Evolutionary conservation across 345 rosid species (phyloP).

Genomic region (Citropsis articulata): DNA sequence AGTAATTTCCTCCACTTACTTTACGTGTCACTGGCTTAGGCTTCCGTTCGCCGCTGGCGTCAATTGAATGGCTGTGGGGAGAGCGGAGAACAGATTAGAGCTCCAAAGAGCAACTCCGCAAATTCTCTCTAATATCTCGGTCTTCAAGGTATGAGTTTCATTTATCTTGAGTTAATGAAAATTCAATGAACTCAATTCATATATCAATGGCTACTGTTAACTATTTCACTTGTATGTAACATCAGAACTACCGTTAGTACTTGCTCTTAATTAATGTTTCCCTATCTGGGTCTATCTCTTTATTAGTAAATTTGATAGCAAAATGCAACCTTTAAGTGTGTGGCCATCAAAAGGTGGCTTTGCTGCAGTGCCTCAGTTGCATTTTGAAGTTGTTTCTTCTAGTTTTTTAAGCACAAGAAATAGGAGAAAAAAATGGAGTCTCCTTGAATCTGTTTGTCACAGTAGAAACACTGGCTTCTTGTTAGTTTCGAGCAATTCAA

Average conservation of each 20-base stretch:
- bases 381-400: conserved; percentile 39
- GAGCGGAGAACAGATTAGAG: conserved; percentile 7
- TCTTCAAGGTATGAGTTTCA: conserved; percentile 13
- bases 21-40: neutral
- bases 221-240: neutral
- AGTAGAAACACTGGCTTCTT: conserved; percentile 28
- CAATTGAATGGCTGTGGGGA: conserved; percentile 34
- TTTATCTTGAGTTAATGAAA: neutral
- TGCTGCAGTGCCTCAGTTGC: conserved; percentile 45
- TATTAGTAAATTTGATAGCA: conserved; percentile 18
- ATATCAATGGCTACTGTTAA: neutral
- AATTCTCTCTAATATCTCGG: neutral
- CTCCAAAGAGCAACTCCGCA: neutral
- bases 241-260: neutral
- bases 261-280: conserved; percentile 22
- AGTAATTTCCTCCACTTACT: neutral
- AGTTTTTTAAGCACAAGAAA: conserved; percentile 25
- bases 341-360: conserved; percentile 47
- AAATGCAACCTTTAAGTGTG: conserved; percentile 72
- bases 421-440: conserved; percentile 26
- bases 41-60: neutral
- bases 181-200: neutral
- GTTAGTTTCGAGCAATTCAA: conserved; percentile 31
- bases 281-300: conserved; percentile 21
- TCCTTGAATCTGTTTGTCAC: conserved; percentile 23